phyloP scores from a whole-genome alignment of 768 basidiomycete species.

The Inosperma sp. region DNA sequence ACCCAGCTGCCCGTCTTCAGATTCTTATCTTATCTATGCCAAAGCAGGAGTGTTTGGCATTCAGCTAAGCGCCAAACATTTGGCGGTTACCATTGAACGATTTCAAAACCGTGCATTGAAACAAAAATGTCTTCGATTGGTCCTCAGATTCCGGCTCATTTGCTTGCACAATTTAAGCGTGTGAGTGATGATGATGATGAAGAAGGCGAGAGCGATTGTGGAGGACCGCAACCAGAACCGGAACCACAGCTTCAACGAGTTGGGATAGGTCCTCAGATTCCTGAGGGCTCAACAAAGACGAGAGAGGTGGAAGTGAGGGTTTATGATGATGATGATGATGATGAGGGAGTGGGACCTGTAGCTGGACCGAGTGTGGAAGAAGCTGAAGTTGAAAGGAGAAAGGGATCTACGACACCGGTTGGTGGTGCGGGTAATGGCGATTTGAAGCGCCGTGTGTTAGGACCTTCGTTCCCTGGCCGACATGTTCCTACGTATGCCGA shows the following conservation, averaged over 20 bases:
- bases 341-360: constrained; percentile 56
- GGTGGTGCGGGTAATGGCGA: too few relatives aligned
- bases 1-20: too few relatives aligned
- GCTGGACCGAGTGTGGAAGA: constrained; percentile 13
- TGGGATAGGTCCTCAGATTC: constrained; percentile 25
- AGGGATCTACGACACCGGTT: too few relatives aligned
- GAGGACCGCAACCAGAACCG: constrained; percentile 7
- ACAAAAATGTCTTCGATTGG: constrained; percentile 49
- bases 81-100: too few relatives aligned
- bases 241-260: constrained; percentile 6
- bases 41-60: too few relatives aligned
- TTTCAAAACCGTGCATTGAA: not conserved
- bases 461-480: constrained; percentile 12
- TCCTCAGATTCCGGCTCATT: constrained; percentile 52
- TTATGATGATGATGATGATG: constrained; percentile 44
- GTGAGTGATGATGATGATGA: constrained; percentile 22
- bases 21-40: too few relatives aligned
- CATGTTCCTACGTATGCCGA: constrained; percentile 10
- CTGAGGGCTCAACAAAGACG: constrained; percentile 14
- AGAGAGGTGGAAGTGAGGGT: constrained; percentile 10
- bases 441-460: constrained; percentile 7
- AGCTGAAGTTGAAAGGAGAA: not conserved
- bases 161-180: constrained; percentile 24
- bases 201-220: constrained; percentile 27
- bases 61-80: too few relatives aligned